Base-by-base conservation (phyloP, 169 alveolate species). In the Amoebophrya sp. region DNA sequence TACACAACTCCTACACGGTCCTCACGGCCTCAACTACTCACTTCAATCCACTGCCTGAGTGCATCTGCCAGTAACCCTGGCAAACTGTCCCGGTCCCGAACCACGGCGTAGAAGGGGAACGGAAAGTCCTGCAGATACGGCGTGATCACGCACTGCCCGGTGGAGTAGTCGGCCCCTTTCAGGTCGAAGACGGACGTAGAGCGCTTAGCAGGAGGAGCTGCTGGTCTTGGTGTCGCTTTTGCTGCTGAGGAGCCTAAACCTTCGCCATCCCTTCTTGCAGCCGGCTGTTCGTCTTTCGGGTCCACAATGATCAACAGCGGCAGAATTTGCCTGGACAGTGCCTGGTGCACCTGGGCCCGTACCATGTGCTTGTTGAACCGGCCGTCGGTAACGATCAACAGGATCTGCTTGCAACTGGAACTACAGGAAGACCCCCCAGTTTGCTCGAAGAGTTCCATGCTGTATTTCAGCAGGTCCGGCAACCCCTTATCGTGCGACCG, bases 61-160 rank as follows among this genome's bases (percentile, higher is more conserved):
- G 83, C 83, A 25, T 66, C 83, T 25, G 83, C 29, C 38, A 66
- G 83, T 3, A 66, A 25, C 29, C 35, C 38, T 25, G 83, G 83
- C 38, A 66, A 25, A 3, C 7, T 12, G 7, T 66, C 83, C 18
- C 83, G 83, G 10, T 66, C 83, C 38, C 83, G 83, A 2, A 66
- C 83, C 32, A 66, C 83, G 0, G 83, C 83, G 83, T 66, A 66
- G 35, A 66, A 66, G 35, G 83, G 83, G 83, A 66, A 66, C 2
- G 83, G 83, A n/a, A 66, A 66, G 83, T 66, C 83, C 35, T 66
- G 83, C 32, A 66, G 83, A 25, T 66, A 66, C 38, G 83, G 83
- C 35, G 83, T 66, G 2, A 66, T n/a, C 35, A 25, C 83, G 83
- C 83, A 66, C 38, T 66, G 83, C 35, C 83, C 83, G 83, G 29